Conservation (phyloP, 2,329 filamentous ascomycete species). For the Ascosphaera pollenicola region DNA sequence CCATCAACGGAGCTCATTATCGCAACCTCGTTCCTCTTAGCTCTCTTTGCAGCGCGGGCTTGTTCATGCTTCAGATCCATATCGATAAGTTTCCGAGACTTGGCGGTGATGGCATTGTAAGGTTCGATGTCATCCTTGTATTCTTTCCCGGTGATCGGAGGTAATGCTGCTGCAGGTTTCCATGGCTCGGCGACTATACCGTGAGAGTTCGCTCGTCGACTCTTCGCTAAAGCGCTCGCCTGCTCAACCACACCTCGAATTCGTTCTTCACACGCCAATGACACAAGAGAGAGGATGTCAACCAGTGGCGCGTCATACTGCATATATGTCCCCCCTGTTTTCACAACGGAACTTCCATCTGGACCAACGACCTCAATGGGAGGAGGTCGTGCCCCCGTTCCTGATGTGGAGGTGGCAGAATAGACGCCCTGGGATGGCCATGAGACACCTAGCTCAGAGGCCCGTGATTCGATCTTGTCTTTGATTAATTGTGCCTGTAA, state of each 20-base stretch:
- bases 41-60: slow-evolving; percentile 42
- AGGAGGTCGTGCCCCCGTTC: slow-evolving; percentile 12
- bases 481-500: slow-evolving; percentile 38
- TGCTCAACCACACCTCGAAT: slow-evolving; percentile 58
- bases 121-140: slow-evolving; percentile 7
- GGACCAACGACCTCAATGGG: slow-evolving; percentile 31
- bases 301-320: slow-evolving; percentile 49
- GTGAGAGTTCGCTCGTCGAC: slow-evolving; percentile 56
- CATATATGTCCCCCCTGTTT: slow-evolving; percentile 47
- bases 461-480: slow-evolving; percentile 32
- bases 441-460: slow-evolving; percentile 34
- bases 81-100: slow-evolving; percentile 39
- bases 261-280: slow-evolving; percentile 62
- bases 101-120: slow-evolving; percentile 3
- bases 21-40: slow-evolving; percentile 35
- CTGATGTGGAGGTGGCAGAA: slow-evolving; percentile 8
- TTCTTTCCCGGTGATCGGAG: slow-evolving; percentile 17
- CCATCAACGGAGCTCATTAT: slow-evolving; percentile 28
- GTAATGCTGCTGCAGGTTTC: slow-evolving; percentile 41
- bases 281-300: slow-evolving; percentile 64
- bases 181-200: slow-evolving; percentile 60
- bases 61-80: slow-evolving; percentile 54
- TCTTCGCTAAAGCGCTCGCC: slow-evolving; percentile 44
- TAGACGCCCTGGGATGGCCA: slow-evolving; percentile 33
- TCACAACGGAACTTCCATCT: slow-evolving; percentile 39